These are phyloP conservation scores for Scheffersomyces titani DNA, from an alignment of 1,139 yeast genomes.

Conservation along the genomic window DNA sequence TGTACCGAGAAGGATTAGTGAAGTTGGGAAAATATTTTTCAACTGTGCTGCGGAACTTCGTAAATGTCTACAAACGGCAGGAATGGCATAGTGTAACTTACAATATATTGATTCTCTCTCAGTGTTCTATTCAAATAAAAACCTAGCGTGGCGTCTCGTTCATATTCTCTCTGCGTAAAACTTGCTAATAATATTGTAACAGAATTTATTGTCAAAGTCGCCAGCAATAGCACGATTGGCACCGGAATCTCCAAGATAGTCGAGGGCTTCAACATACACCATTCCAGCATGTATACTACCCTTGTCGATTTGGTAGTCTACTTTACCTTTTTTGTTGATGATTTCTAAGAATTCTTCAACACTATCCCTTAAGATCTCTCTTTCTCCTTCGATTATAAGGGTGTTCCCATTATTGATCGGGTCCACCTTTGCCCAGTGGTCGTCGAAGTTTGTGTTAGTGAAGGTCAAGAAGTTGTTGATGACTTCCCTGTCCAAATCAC, in stretches of 20 bases:
- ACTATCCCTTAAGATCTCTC: constrained; percentile 31
- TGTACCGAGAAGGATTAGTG: neutral
- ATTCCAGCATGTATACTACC: constrained; percentile 35
- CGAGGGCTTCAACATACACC: constrained; percentile 33
- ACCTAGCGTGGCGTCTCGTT: neutral
- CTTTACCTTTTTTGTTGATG: constrained; percentile 18
- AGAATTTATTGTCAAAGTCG: constrained; percentile 27
- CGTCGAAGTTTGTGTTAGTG: constrained; percentile 22
- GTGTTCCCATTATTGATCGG: constrained; percentile 28
- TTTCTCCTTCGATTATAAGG: constrained; percentile 37
- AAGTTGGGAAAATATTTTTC: neutral
- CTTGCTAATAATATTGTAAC: constrained; percentile 14
- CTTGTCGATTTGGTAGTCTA: constrained; percentile 25
- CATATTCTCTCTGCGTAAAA: constrained; percentile 10
- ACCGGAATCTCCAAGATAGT: constrained; percentile 25
- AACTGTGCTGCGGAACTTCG: neutral
- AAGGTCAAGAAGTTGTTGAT: constrained; percentile 24
- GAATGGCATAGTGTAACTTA: neutral
- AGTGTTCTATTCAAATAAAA: neutral
- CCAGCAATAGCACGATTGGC: constrained; percentile 25
- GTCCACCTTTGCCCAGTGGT: constrained; percentile 33
- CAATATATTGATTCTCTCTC: neutral
- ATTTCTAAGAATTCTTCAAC: constrained; percentile 26
- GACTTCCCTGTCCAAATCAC: constrained; percentile 18
- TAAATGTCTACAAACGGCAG: neutral